These are phyloP conservation scores for Teunomyces stri DNA, from an alignment of 805 yeast genomes.

Conservation along the genomic window DNA sequence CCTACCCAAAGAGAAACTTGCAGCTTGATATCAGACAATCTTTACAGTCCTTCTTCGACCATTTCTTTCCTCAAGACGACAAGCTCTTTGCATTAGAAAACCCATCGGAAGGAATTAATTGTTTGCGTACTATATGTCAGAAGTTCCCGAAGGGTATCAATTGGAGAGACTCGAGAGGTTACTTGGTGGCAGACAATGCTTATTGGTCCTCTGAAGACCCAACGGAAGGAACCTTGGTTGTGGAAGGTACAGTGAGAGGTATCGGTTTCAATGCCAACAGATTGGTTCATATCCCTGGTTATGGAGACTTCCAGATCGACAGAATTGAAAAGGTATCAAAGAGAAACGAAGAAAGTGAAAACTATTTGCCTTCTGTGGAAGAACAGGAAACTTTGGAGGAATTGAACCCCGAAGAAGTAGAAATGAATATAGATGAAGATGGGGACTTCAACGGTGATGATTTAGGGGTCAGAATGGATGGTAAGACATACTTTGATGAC, in stretches of 20 bases:
- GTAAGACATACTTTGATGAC: slow-evolving; percentile 47
- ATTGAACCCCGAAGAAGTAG: slow-evolving; percentile 53
- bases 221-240: slow-evolving; percentile 43
- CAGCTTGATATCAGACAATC: slow-evolving; percentile 60
- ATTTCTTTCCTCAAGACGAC: slow-evolving; percentile 64
- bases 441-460: slow-evolving; percentile 22
- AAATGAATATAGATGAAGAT: slow-evolving; percentile 36
- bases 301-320: slow-evolving; percentile 82
- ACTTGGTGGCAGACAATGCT: slow-evolving; percentile 70
- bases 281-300: slow-evolving; percentile 81
- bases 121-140: slow-evolving; percentile 76
- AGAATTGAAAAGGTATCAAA: slow-evolving; percentile 52
- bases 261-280: slow-evolving; percentile 75
- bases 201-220: slow-evolving; percentile 33
- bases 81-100: slow-evolving; percentile 70
- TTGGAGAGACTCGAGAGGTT: slow-evolving; percentile 95
- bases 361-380: slow-evolving; percentile 28
- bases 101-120: slow-evolving; percentile 66
- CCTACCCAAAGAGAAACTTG: slow-evolving; percentile 70
- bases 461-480: slow-evolving; percentile 56
- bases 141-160: slow-evolving; percentile 78
- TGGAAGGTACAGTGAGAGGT: slow-evolving; percentile 88
- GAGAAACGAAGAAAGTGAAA: slow-evolving; percentile 22
- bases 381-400: slow-evolving; percentile 60
- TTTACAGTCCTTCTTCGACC: slow-evolving; percentile 38